Evolutionary conservation across 257 asterid species (phyloP).

Genomic region (Lavandula angustifolia): DNA sequence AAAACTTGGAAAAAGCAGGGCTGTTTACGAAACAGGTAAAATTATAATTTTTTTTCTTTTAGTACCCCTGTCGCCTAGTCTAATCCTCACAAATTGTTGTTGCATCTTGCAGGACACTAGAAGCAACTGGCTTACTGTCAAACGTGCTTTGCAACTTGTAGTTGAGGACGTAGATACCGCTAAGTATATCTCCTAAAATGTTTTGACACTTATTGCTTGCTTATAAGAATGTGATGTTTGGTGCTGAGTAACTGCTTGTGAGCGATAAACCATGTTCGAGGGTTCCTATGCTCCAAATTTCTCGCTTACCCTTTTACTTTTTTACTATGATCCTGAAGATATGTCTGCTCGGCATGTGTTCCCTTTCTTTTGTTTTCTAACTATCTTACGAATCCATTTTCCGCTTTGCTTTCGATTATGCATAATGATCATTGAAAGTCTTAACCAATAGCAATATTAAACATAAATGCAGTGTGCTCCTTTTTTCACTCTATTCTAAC

Average conservation of each 20-base stretch:
- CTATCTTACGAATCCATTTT: no score
- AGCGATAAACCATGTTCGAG: no score
- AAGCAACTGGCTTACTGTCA: conserved; percentile 86
- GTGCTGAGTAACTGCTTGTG: no score
- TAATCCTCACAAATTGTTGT: conserved; percentile 15
- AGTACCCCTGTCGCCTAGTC: conserved; percentile 13
- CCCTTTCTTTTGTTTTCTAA: no score
- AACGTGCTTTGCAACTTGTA: conserved; percentile 82
- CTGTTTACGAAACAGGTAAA: conserved; percentile 80
- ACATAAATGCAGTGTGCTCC: conserved; percentile 16
- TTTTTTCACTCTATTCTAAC: not conserved
- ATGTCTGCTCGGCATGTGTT: no score
- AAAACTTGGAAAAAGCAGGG: conserved; percentile 96
- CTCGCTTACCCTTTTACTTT: no score
- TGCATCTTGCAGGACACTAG: conserved; percentile 69
- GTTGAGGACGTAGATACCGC: conserved; percentile 86
- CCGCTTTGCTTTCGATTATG: not conserved
- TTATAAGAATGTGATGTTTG: no score
- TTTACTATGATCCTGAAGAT: no score
- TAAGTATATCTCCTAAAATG: conserved; percentile 49
- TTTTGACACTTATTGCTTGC: not conserved
- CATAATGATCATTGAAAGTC: not conserved
- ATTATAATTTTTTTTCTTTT: conserved; percentile 10
- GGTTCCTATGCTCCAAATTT: no score
- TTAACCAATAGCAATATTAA: conserved; percentile 22